Evolutionary conservation across 345 rosid species (phyloP), one percentile per base, ranked within the genome.

Genomic region (Cochlearia excelsa): DNA sequence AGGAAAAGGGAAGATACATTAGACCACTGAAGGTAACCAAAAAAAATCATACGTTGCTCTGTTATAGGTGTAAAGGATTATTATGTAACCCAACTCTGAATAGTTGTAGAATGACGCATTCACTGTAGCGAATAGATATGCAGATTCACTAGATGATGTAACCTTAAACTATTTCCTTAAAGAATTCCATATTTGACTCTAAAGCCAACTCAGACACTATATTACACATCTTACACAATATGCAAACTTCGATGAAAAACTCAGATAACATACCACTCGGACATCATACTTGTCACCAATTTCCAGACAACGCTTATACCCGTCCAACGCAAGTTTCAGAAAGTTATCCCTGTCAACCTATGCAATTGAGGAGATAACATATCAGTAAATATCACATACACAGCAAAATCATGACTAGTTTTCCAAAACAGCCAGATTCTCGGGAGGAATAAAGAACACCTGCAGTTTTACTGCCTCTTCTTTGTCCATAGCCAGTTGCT

Each of bases 271-370:
- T 84, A 91, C 98, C 98, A 82, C 96, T 78, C 89, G 82, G 45
- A 88, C 90, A 51, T 91, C 98, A 79, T 91, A 88, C 70, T 88
- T 88, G 77, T 88, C 90, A 44, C 88, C 95, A 66, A 84, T 79
- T 45, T 88, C 88, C 80, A 91, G 67, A 77, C 96, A 91, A 27
- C 78, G 81, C 57, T 82, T 81, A 74, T 91, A 91, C 63, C 96
- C 98, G 69, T 91, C 96, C 88, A 91, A 72, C 44, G 98, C 90
- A 47, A 86, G 72, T 80, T 72, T 70, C 71, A 91, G 96, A 78
- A 91, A 86, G 76, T 84, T 86, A 78, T 91, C 90, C 67, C 82
- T 82, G 77, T 91, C 98, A 77, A 79, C 87, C 98, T 91, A 84
- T 53, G 38, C 40, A 42, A 34, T 55, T 6, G 46, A 40, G 30